Percentiles rank a stretch among this genome's conserved stretches.
Conservation (phyloP, 129 eudicot species). For the Erigeron canadensis region DNA sequence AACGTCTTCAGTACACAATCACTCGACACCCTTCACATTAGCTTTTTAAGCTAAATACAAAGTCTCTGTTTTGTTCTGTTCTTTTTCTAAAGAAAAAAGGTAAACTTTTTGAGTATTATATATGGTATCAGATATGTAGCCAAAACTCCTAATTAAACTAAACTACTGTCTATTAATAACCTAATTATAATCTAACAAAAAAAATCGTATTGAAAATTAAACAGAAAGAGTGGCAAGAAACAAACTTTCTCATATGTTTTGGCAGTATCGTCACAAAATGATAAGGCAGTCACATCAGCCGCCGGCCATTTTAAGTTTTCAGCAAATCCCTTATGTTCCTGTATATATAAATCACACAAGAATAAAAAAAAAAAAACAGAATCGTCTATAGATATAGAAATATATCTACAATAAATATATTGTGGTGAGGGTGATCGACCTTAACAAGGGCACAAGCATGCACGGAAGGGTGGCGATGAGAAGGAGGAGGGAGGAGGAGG, state of each 20-base stretch:
- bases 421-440: background rate
- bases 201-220: no score
- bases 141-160: background rate
- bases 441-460: constrained; percentile 29
- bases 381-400: background rate
- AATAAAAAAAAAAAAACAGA: background rate
- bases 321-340: constrained; percentile 34
- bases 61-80: background rate
- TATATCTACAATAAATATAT: no score
- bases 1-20: background rate
- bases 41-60: background rate
- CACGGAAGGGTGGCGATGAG: background rate
- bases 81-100: no score
- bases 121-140: background rate
- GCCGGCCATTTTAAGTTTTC: constrained; percentile 22
- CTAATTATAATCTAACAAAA: background rate
- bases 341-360: background rate
- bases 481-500: constrained; percentile 15
- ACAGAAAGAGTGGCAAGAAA: background rate
- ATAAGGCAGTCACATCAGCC: background rate
- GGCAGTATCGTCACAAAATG: constrained; percentile 10
- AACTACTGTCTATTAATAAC: background rate
- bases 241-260: constrained; percentile 26
- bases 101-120: no score
- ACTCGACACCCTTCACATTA: background rate